These are phyloP conservation scores for Linnemannia hyalina DNA, from an alignment of 192 early-diverging fungal species.

Conservation along the genomic window DNA sequence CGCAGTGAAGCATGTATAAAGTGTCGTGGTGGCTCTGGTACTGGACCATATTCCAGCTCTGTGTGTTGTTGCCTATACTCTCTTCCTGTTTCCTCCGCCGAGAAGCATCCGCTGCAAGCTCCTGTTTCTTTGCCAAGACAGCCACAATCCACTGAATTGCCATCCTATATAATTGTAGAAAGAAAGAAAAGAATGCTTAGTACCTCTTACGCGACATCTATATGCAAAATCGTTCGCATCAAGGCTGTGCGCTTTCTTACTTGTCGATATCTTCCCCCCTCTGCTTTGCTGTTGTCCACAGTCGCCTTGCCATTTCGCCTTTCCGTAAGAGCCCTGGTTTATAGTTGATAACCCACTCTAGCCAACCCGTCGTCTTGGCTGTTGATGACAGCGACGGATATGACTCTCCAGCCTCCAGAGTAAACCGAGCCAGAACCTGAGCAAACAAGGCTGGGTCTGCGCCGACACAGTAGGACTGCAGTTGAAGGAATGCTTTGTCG, in stretches of 20 bases:
- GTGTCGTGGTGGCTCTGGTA: slow-evolving; percentile 13
- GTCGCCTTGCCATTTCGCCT: slow-evolving; percentile 28
- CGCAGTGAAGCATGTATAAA: slow-evolving; percentile 44
- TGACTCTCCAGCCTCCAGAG: slow-evolving; percentile 18
- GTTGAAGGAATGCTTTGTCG: slow-evolving; percentile 5
- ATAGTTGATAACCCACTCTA: slow-evolving; percentile 33
- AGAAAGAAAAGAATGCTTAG: too few relatives aligned
- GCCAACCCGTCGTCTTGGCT: slow-evolving; percentile 22
- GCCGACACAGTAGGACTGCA: slow-evolving; percentile 29
- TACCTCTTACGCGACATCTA: too few relatives aligned
- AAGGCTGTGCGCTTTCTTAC: slow-evolving; percentile 6
- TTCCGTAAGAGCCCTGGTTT: slow-evolving; percentile 36
- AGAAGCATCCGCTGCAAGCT: slow-evolving; percentile 10
- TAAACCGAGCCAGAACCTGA: slow-evolving; percentile 18
- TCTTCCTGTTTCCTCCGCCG: not conserved
- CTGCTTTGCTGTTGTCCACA: slow-evolving; percentile 35
- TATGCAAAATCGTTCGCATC: not conserved
- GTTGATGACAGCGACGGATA: slow-evolving; percentile 19
- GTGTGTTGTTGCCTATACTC: not conserved
- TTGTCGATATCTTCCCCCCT: slow-evolving; percentile 32
- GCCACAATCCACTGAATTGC: slow-evolving; percentile 39
- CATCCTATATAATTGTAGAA: slow-evolving; percentile 10
- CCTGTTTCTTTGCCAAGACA: slow-evolving; percentile 8
- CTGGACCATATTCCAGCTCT: not conserved
- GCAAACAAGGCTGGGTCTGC: slow-evolving; percentile 27